Evolutionary conservation across 257 asterid genomes (phyloP).

Genomic region (Solanum lycopersicoides): DNA sequence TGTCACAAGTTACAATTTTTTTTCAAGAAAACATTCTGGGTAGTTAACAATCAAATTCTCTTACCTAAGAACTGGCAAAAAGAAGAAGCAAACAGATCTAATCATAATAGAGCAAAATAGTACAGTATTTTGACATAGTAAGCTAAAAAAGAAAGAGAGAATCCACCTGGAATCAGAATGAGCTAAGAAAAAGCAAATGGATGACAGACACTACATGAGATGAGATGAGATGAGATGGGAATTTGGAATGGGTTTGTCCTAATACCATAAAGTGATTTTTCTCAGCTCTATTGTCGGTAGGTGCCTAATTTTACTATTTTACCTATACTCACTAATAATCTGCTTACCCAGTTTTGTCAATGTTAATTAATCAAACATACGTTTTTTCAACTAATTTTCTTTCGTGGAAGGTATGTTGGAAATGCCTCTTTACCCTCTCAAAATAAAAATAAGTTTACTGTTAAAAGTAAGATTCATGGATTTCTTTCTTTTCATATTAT

Average conservation of each 20-base stretch:
- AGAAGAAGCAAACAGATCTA: not conserved
- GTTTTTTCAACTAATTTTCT: no score
- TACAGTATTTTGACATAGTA: not conserved
- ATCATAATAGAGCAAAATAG: not conserved
- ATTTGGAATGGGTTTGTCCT: not conserved
- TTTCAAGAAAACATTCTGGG: not conserved
- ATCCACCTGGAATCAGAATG: not conserved
- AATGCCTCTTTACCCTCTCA: not conserved
- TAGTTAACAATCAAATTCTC: not conserved
- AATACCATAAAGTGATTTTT: not conserved
- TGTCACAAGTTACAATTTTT: not conserved
- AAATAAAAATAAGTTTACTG: no score
- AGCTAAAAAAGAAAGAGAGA: not conserved
- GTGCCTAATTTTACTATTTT: not conserved
- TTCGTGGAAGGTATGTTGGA: no score
- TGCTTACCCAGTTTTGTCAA: not conserved
- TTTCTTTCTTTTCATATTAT: no score
- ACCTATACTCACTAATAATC: not conserved
- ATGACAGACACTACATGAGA: not conserved
- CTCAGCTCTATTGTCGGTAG: not conserved
- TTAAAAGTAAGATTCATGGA: not conserved
- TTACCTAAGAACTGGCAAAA: not conserved
- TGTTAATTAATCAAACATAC: not conserved
- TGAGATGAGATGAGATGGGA: not conserved
- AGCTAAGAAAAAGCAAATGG: not conserved